Base-by-base conservation (phyloP, 208 protist species). In the Endotrypanum monterogeii region DNA sequence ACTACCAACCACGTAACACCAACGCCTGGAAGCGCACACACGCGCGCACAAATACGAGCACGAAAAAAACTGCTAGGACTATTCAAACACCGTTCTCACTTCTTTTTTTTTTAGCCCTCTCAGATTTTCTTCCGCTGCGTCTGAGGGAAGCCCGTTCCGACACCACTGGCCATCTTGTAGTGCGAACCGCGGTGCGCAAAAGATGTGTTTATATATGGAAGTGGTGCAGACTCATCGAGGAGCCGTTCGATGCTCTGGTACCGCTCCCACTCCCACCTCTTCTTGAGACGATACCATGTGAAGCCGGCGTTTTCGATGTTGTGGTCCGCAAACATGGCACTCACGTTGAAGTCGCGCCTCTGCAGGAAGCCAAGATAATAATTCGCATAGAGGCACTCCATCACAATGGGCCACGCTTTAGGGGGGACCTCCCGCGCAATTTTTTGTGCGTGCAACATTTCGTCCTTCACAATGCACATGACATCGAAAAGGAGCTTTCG, bases 311-410 rank as follows among this genome's bases (percentile, higher is more conserved):
- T 95, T 71, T 96, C 88, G 80, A 95, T 91, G 71, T 94, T 93
- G 78, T 94, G 83, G 71, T 96, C 92, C 12, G 90, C 90, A 67
- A 95, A 95, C 90, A 94, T 91, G 28, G 90, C 90, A 73, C 92
- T 95, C 54, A 96, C 92, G 71, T 96, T 93, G 72, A 92, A 95
- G 67, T 94, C 83, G 39, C 85, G 84, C 0, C 89, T 84, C 82
- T 97, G 90, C 54, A 97, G 68, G 50, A 95, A 97, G 46, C 88
- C 86, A 3, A 97, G 78, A 71, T 97, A 95, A 78, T 97, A 97
- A 71, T 97, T 97, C 11, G 92, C 80, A 61, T 95, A 94, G 32
- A 88, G 72, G 66, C 89, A 94, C 74, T 97, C 90, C 90, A 94
- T 95, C 37, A 94, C 82, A 18, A 97, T 83, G 8, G 92, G 92